A percentile compares a stretch with the other conserved stretches of the same genome.
phyloP scores from a whole-genome alignment of 1,284 basidiomycete genomes.

The Boletellus deceptivus region DNA sequence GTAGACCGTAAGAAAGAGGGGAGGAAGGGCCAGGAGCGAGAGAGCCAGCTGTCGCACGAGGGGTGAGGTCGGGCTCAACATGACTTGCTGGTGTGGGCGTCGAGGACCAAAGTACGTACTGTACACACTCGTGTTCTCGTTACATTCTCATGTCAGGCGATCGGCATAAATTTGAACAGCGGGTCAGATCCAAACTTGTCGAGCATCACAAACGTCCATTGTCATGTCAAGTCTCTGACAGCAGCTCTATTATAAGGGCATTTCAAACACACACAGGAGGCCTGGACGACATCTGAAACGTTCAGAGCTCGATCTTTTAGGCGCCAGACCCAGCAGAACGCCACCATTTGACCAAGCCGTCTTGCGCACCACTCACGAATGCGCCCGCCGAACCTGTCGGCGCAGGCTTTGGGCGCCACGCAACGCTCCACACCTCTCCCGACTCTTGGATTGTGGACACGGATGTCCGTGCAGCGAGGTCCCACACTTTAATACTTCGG shows the following conservation, averaged over 20 bases:
- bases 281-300: no score
- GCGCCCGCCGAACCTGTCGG: slow-evolving; percentile 55
- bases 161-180: background rate
- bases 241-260: no score
- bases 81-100: slow-evolving; percentile 1
- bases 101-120: background rate
- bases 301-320: slow-evolving; percentile 1
- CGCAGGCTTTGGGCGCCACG: slow-evolving; percentile 71
- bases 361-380: slow-evolving; percentile 81
- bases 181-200: no score
- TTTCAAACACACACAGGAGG: no score
- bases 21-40: slow-evolving; percentile 55
- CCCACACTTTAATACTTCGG: slow-evolving; percentile 86
- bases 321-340: slow-evolving; percentile 55
- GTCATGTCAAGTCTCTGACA: no score
- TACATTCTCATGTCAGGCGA: background rate
- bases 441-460: slow-evolving; percentile 78
- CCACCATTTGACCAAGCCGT: slow-evolving; percentile 77
- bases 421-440: slow-evolving; percentile 83
- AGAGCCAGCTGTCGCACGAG: slow-evolving; percentile 39
- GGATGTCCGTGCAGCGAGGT: slow-evolving; percentile 71
- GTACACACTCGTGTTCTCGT: slow-evolving; percentile 1
- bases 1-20: slow-evolving; percentile 56
- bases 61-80: slow-evolving; percentile 9
- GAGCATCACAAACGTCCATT: no score